These are phyloP conservation scores for Penicillium canescens DNA, from an alignment of 495 filamentous ascomycete genomes.

Conservation along the genomic window DNA sequence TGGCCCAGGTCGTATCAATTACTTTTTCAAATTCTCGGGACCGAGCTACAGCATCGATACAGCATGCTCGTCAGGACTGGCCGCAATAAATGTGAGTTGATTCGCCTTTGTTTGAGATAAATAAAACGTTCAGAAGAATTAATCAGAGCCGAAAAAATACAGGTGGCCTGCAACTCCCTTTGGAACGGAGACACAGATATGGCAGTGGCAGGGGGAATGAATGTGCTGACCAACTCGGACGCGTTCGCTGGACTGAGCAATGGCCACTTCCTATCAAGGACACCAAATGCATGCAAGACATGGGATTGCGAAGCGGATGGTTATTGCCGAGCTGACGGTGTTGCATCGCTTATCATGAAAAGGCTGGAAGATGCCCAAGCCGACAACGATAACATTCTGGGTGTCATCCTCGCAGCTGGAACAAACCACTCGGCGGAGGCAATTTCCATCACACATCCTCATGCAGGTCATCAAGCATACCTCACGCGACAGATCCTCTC, in stretches of 20 bases:
- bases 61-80: neutral
- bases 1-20: neutral
- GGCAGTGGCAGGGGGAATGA: constrained; percentile 71
- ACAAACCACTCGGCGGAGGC: constrained; percentile 52
- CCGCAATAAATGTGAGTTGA: constrained; percentile 50
- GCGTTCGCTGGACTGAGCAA: constrained; percentile 67
- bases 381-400: constrained; percentile 48
- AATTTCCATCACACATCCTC: constrained; percentile 46
- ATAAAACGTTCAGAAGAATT: no score
- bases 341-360: constrained; percentile 47
- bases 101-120: no score
- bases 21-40: neutral
- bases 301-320: constrained; percentile 71
- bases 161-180: constrained; percentile 65
- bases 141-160: no score
- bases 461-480: constrained; percentile 45
- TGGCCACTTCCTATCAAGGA: constrained; percentile 71
- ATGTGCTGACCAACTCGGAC: constrained; percentile 67
- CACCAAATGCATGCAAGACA: constrained; percentile 64
- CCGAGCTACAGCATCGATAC: neutral
- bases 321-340: constrained; percentile 61
- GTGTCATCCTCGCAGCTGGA: constrained; percentile 32
- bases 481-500: constrained; percentile 39
- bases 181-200: constrained; percentile 69
- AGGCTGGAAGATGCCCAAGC: constrained; percentile 45